Evolutionary conservation across 306 rosid genomes (phyloP), one percentile per base, ranked within the genome.

Genomic region (Lathyrus aphaca): DNA sequence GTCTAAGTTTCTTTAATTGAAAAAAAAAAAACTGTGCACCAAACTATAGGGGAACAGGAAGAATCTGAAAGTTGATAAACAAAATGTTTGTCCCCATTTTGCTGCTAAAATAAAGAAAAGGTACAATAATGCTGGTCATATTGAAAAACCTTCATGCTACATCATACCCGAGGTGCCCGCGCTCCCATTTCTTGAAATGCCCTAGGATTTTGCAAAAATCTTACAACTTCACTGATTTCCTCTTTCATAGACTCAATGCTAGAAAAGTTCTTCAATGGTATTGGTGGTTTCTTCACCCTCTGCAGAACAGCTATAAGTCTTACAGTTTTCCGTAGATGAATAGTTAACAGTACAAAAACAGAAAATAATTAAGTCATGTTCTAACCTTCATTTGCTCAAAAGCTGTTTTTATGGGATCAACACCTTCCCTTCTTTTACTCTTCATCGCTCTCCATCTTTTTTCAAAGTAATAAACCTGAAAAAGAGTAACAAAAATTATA

Each of bases 181-280:
- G 97, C 98, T 76, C 98, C 98, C 94, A 93, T 93, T 72, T 93
- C 96, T 84, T 90, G 86, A 72, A 93, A 93, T 13, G 98, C 98
- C 59, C 69, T 73, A 35, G 98, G 97, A 82, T 93, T 93, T 80
- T 83, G 92, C 63, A 93, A 87, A 85, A 93, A 93, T 66, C 91
- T 79, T 73, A 93, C 97, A 76, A 93, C 96, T 84, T 93, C 98
- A 70, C 87, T 88, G 62, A 93, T 90, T 82, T 93, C 98, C 82
- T 93, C 98, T 82, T 81, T 88, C 96, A 90, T 93, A 55, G 97
- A 88, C 69, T 94, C 97, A 17, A 90, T 64, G 79, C 97, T 94
- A 58, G 95, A 90, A 80, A 94, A 94, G 80, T 75, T 82, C 77
- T 82, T 88, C 89, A 94, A 87, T 1, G 92, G 97, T 84, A 94